A percentile compares a stretch with the other conserved stretches of the same genome.
These are phyloP conservation scores for Cornus kousa DNA, from an alignment of 148 eudicot genomes.

Conservation along the genomic window DNA sequence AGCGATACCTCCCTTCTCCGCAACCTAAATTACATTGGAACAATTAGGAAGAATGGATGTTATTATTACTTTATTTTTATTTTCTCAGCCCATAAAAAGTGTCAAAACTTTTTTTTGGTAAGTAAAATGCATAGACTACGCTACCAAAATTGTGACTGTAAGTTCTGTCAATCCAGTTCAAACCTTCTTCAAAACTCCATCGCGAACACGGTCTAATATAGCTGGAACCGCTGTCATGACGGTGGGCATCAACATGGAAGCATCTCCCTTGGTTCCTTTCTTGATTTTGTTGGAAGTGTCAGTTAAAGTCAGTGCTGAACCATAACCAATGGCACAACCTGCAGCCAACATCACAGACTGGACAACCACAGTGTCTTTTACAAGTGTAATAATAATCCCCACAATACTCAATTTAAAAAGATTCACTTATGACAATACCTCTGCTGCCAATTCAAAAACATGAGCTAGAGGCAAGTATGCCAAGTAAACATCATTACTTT, in stretches of 20 bases:
- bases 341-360: conserved; percentile 83
- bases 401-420: neutral
- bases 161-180: neutral
- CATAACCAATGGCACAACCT: conserved; percentile 84
- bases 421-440: conserved; percentile 48
- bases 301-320: conserved; percentile 81
- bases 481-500: conserved; percentile 67
- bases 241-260: conserved; percentile 75
- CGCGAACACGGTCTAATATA: conserved; percentile 89
- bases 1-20: conserved; percentile 69
- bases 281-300: conserved; percentile 90
- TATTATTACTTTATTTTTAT: neutral
- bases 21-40: conserved; percentile 49
- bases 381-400: conserved; percentile 8
- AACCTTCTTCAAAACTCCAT: conserved; percentile 92
- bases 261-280: conserved; percentile 97
- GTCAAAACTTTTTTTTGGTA: neutral
- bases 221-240: conserved; percentile 97
- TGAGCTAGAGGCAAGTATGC: conserved; percentile 95
- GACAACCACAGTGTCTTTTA: conserved; percentile 20
- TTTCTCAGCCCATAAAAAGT: neutral
- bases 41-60: neutral
- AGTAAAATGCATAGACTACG: neutral
- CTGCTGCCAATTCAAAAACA: conserved; percentile 92
- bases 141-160: neutral